Percentiles rank a stretch among this genome's conserved stretches.
These are phyloP conservation scores for Rubia balearica DNA, from an alignment of 305 asterid genomes.

Conservation along the genomic window DNA sequence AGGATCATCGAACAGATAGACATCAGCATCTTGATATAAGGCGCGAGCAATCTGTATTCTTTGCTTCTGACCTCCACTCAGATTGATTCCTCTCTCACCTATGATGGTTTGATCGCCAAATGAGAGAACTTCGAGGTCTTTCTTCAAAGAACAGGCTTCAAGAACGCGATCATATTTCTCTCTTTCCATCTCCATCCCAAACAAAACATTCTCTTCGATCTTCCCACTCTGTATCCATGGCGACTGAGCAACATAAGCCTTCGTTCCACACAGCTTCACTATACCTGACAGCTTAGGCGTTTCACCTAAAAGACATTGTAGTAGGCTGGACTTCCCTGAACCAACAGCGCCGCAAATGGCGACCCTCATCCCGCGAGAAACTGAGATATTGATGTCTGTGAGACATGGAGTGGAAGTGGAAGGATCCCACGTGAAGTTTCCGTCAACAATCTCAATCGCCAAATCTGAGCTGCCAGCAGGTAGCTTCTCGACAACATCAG, in stretches of 20 bases:
- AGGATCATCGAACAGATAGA: conserved; percentile 83
- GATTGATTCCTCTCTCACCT: conserved; percentile 80
- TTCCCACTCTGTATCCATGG: conserved; percentile 95
- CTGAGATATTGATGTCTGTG: conserved; percentile 42
- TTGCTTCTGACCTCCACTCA: conserved; percentile 93
- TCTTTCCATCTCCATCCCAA: conserved; percentile 64
- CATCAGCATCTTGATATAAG: conserved; percentile 71
- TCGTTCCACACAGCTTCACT: conserved; percentile 48
- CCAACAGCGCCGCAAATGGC: conserved; percentile 90
- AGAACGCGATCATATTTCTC: conserved; percentile 50
- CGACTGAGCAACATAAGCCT: conserved; percentile 78
- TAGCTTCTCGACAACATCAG: conserved; percentile 50
- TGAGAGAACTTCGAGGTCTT: conserved; percentile 68
- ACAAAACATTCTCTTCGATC: conserved; percentile 70
- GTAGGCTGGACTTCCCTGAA: conserved; percentile 82
- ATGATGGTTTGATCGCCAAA: conserved; percentile 76
- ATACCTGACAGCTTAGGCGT: conserved; percentile 62
- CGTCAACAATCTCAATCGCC: conserved; percentile 55
- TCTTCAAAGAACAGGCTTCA: conserved; percentile 65
- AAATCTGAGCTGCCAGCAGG: conserved; percentile 38
- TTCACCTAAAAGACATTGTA: conserved; percentile 70
- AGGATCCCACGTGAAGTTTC: conserved; percentile 61
- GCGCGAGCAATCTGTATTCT: conserved; percentile 92
- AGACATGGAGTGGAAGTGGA: conserved; percentile 43
- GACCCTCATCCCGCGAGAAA: conserved; percentile 61